A percentile compares a stretch with the other conserved stretches of the same genome.
Evolutionary conservation across 495 filamentous ascomycete species (phyloP).

Genomic region (Penicillium paxilli): DNA sequence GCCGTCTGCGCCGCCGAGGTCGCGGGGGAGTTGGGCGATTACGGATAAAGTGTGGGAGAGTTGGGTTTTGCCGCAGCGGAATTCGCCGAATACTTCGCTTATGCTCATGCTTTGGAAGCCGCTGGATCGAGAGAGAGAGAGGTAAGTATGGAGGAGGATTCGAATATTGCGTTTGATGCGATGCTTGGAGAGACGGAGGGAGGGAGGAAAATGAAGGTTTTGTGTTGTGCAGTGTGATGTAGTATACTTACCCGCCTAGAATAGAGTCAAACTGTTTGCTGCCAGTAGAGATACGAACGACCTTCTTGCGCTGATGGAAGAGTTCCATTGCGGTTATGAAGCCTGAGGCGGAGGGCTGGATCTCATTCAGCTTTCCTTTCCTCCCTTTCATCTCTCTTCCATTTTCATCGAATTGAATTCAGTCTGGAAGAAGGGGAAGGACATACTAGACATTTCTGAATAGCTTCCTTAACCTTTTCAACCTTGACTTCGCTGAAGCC

Average conservation of each 20-base stretch:
- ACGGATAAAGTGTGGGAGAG: slow-evolving; percentile 70
- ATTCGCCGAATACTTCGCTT: slow-evolving; percentile 73
- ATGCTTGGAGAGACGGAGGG: no score
- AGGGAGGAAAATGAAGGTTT: background rate
- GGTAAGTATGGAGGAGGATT: background rate
- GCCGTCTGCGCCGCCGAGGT: slow-evolving; percentile 72
- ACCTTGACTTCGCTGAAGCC: slow-evolving; percentile 82
- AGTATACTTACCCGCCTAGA: slow-evolving; percentile 57
- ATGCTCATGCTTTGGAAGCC: slow-evolving; percentile 82
- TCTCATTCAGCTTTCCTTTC: background rate
- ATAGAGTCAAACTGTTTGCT: slow-evolving; percentile 77
- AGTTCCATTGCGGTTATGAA: slow-evolving; percentile 78
- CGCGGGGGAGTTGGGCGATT: slow-evolving; percentile 57
- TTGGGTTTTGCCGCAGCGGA: slow-evolving; percentile 77
- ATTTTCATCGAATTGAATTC: no score
- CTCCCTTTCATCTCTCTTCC: background rate
- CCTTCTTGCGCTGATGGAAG: slow-evolving; percentile 64
- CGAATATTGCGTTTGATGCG: no score
- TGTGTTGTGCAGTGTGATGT: background rate
- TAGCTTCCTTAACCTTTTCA: slow-evolving; percentile 78
- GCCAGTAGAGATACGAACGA: slow-evolving; percentile 69
- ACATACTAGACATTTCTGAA: slow-evolving; percentile 65
- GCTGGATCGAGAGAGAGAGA: slow-evolving; percentile 30
- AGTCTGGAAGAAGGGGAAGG: background rate
- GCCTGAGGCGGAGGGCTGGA: slow-evolving; percentile 62